These are phyloP conservation scores for Claviceps digitariae DNA, from an alignment of 2,329 filamentous ascomycete species.

Conservation along the genomic window DNA sequence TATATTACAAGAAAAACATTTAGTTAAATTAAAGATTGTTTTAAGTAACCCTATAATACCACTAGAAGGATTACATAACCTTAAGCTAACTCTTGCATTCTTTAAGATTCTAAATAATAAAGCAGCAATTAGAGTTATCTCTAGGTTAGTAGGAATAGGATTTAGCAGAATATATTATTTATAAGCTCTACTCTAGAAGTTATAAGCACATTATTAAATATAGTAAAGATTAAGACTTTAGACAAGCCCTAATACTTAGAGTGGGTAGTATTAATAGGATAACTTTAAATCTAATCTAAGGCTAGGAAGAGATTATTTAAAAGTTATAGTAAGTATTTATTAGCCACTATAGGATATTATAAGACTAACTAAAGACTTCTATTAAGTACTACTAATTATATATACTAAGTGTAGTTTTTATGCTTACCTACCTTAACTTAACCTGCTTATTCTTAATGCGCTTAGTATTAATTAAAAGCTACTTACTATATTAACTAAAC, in stretches of 20 bases:
- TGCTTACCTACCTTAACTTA: no score
- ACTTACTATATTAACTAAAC: background rate
- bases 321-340: background rate
- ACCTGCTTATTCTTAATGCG: background rate
- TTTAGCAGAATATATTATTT: background rate
- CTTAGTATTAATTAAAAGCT: background rate
- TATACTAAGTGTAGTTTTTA: background rate
- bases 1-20: no score
- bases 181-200: background rate
- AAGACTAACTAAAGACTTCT: no score
- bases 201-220: background rate
- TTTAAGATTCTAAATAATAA: background rate
- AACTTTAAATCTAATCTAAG: background rate
- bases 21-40: no score
- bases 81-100: background rate
- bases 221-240: background rate
- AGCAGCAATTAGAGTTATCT: background rate
- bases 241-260: background rate
- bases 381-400: background rate
- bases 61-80: background rate
- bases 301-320: background rate
- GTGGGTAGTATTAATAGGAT: background rate
- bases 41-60: no score
- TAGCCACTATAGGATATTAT: no score
- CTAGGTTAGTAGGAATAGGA: background rate